A percentile compares a stretch with the other conserved stretches of the same genome.
Conservation (phyloP, 345 rosid species). For the Moricandia arvensis region DNA sequence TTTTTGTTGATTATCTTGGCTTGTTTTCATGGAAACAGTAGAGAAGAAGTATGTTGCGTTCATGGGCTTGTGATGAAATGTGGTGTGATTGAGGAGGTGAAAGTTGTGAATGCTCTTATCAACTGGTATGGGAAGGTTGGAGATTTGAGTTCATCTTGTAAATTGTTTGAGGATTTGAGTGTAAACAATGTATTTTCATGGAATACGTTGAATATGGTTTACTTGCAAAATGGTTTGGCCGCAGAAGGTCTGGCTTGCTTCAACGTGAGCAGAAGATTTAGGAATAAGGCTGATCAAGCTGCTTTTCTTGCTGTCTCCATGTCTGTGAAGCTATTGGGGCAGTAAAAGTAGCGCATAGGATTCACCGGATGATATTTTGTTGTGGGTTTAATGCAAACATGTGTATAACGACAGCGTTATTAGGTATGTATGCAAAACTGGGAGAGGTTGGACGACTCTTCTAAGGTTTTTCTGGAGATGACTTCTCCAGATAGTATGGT, state of each 20-base stretch:
- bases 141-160: slow-evolving; percentile 39
- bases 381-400: slow-evolving; percentile 40
- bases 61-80: slow-evolving; percentile 56
- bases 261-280: slow-evolving; percentile 46
- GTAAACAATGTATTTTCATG: slow-evolving; percentile 55
- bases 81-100: slow-evolving; percentile 50
- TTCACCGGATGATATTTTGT: slow-evolving; percentile 43
- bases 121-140: slow-evolving; percentile 61
- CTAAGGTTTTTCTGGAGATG: slow-evolving; percentile 39
- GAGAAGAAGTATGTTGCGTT: slow-evolving; percentile 46
- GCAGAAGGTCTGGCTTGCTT: slow-evolving; percentile 45
- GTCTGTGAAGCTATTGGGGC: slow-evolving; percentile 54
- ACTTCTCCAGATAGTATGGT: slow-evolving; percentile 54
- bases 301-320: slow-evolving; percentile 46
- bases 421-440: slow-evolving; percentile 54
- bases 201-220: slow-evolving; percentile 56
- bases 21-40: slow-evolving; percentile 42
- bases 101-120: slow-evolving; percentile 53
- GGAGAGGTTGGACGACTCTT: slow-evolving; percentile 51
- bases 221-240: slow-evolving; percentile 40
- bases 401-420: slow-evolving; percentile 45
- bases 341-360: slow-evolving; percentile 46
- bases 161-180: slow-evolving; percentile 47
- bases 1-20: slow-evolving; percentile 53
- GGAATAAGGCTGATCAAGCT: slow-evolving; percentile 54